phyloP scores from a whole-genome alignment of 139 green algal species.

The Haematococcus lacustris region DNA sequence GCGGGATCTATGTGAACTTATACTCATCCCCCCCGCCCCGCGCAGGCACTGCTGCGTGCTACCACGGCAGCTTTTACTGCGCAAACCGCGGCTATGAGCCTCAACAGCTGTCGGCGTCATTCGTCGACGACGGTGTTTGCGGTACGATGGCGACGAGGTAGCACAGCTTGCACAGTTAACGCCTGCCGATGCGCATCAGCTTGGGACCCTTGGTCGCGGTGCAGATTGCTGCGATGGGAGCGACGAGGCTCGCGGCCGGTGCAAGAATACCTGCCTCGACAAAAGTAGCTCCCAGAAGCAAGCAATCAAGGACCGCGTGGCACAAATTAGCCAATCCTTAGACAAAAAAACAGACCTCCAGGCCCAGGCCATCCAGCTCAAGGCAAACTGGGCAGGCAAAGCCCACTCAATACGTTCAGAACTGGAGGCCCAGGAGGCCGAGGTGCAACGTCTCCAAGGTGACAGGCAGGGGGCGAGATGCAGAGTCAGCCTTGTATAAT shows the following conservation, averaged over 20 bases:
- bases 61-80: conserved; percentile 80
- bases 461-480: no score
- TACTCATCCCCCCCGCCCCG: neutral
- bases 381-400: conserved; percentile 13
- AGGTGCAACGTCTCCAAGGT: conserved; percentile 20
- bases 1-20: neutral
- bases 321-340: conserved; percentile 21
- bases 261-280: conserved; percentile 71
- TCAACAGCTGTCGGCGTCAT: conserved; percentile 54
- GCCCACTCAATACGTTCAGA: no score
- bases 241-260: conserved; percentile 68
- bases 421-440: conserved; percentile 21
- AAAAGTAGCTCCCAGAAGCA: conserved; percentile 40
- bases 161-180: neutral
- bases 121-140: conserved; percentile 93
- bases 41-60: conserved; percentile 81
- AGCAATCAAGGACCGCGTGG: conserved; percentile 35
- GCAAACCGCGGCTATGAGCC: conserved; percentile 66
- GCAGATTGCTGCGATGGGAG: conserved; percentile 90
- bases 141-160: conserved; percentile 36
- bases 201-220: neutral
- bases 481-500: no score
- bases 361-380: conserved; percentile 8
- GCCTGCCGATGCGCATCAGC: neutral
- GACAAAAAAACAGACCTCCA: conserved; percentile 5